A percentile compares a stretch with the other conserved stretches of the same genome.
phyloP scores from a whole-genome alignment of 805 yeast species.

The Pichia cabralensis region DNA sequence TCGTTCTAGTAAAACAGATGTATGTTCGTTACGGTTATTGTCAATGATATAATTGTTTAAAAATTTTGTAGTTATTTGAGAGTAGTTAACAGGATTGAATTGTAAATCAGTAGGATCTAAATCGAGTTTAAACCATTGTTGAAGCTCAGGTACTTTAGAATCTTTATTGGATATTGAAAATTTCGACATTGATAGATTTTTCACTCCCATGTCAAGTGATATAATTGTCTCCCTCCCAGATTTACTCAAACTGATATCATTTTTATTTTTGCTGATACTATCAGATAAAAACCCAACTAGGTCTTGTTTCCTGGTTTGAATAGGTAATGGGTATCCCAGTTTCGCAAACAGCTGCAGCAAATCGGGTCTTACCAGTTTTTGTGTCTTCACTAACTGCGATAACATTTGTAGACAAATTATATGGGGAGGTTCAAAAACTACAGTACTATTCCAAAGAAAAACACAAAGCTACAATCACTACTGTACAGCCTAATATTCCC shows the following conservation, averaged over 20 bases:
- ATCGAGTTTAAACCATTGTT: slow-evolving; percentile 27
- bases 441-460: no score
- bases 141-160: slow-evolving; percentile 10
- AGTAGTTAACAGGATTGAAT: slow-evolving; percentile 22
- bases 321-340: neutral
- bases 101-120: slow-evolving; percentile 16
- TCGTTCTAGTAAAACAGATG: slow-evolving; percentile 39
- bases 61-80: slow-evolving; percentile 17
- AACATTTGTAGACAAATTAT: no score
- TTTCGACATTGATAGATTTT: slow-evolving; percentile 28
- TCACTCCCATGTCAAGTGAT: slow-evolving; percentile 27
- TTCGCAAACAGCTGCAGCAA: no score
- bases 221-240: slow-evolving; percentile 18
- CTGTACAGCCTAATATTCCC: no score
- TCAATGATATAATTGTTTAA: slow-evolving; percentile 11
- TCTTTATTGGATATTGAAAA: slow-evolving; percentile 15
- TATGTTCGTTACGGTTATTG: neutral
- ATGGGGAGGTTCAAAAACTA: no score
- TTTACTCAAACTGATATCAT: no score
- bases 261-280: no score
- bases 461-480: no score
- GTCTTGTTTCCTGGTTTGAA: no score
- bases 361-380: no score
- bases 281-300: no score
- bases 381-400: no score